Base-by-base conservation (phyloP, 2,329 filamentous ascomycete species). In the Exophiala spinifera region DNA sequence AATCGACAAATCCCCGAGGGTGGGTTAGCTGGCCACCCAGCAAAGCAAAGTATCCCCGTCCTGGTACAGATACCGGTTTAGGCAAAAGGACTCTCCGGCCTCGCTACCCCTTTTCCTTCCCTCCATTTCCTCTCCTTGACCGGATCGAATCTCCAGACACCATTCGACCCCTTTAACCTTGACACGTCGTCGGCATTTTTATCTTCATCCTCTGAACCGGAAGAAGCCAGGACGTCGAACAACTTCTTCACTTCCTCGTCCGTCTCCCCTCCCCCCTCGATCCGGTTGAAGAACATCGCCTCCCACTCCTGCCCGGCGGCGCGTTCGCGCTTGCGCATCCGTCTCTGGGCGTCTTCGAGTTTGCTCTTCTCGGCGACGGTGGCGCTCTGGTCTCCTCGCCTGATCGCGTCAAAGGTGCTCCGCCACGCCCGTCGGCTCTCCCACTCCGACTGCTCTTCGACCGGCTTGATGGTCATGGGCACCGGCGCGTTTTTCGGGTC, bases 401-500 rank as follows among this genome's bases (percentile, higher is more conserved):
- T 79, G 65, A 97, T 95, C 40, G 86, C 90, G 20, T 82, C 81
- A 1, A 89, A 89, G 20, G 97, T 92, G 66, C 89, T 88, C 60
- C 81, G 76, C 92, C 92, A 97, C 4, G 92, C 92, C 53, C 89
- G 83, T 47, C 92, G 84, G 13, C 88, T 90, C 74, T 97, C 92
- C 61, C 94, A 85, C 13, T 89, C 83, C 68, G 95, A 87, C 74
- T 97, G 92, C 63, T 88, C 71, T 55, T 91, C 87, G 53, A 95
- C 67, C 0, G 88, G 83, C 0, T 84, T 82, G 47, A 96, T 77
- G 10, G 75, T 79, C 44, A 96, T 83, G 8, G 87, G 54, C 3
- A 52, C 59, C 11, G 59, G 53, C 33, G 42, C 42, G 42, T 59
- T 57, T 25, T 56, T n/a, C 2, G 56, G 43, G 15, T 59, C 59